Percentiles rank a stretch among this genome's conserved stretches.
These are phyloP conservation scores for Nicotiana otophora DNA, from an alignment of 257 asterid species.

Conservation along the genomic window DNA sequence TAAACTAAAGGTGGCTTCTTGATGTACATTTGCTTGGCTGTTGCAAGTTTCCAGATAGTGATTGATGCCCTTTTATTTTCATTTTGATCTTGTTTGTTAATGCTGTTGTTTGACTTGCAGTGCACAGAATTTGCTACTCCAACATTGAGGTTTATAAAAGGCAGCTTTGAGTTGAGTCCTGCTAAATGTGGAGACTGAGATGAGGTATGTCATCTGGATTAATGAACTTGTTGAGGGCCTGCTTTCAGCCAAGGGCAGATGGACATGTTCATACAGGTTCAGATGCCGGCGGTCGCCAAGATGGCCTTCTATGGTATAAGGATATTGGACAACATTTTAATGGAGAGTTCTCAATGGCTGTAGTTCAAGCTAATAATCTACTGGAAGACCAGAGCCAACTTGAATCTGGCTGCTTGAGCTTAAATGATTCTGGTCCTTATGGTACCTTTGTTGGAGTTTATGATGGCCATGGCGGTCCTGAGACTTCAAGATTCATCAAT, in stretches of 20 bases:
- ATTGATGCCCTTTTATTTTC: background rate
- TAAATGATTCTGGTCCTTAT: conserved; percentile 47
- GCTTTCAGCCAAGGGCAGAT: conserved; percentile 51
- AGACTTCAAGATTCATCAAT: conserved; percentile 56
- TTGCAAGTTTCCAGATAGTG: background rate
- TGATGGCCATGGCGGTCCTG: conserved; percentile 79
- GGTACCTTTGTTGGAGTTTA: conserved; percentile 64
- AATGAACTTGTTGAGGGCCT: conserved; percentile 56
- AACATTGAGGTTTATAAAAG: background rate
- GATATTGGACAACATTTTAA: conserved; percentile 53
- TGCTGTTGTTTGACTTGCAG: background rate
- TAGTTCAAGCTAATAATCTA: conserved; percentile 65
- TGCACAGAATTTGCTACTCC: background rate
- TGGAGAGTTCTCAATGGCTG: conserved; percentile 78
- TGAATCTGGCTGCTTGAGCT: conserved; percentile 55
- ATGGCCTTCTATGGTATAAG: conserved; percentile 65
- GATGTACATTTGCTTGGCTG: background rate
- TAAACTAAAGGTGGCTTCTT: background rate
- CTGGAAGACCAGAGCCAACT: conserved; percentile 72
- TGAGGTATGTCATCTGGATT: conserved; percentile 67
- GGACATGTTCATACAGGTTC: conserved; percentile 36
- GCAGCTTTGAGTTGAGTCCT: background rate
- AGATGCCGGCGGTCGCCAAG: conserved; percentile 51
- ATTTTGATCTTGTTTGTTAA: background rate
- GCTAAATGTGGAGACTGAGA: conserved; percentile 49